These are phyloP conservation scores for Dioscorea dumetorum DNA, from an alignment of 106 monocot genomes.

Conservation along the genomic window DNA sequence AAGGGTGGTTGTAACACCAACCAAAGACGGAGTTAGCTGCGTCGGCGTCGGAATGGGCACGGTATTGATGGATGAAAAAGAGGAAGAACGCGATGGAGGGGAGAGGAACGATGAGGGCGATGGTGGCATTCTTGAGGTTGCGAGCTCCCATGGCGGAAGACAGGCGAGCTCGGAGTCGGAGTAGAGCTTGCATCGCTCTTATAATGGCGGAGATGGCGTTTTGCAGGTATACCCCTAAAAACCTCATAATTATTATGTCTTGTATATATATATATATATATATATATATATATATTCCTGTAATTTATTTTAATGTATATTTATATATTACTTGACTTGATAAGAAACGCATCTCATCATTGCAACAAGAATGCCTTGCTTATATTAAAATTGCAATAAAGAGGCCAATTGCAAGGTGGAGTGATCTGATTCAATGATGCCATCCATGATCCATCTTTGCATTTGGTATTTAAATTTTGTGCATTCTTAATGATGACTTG, in stretches of 20 bases:
- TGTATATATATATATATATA: no score
- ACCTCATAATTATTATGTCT: no score
- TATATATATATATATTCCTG: no score
- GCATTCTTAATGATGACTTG: neutral
- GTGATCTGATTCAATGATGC: neutral
- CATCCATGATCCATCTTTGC: neutral
- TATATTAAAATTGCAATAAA: no score
- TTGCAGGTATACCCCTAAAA: neutral
- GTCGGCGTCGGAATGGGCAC: constrained; percentile 2
- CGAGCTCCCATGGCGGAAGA: constrained; percentile 5
- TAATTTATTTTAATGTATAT: no score
- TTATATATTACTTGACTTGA: no score
- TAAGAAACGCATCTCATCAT: no score
- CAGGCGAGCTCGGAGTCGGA: neutral
- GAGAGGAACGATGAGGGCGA: constrained; percentile 64
- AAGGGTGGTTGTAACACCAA: constrained; percentile 63
- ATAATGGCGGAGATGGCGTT: neutral
- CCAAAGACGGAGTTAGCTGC: constrained; percentile 17
- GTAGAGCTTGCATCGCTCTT: neutral
- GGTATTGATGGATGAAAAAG: constrained; percentile 44
- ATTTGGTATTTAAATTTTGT: neutral
- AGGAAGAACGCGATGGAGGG: constrained; percentile 79
- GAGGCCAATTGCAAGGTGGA: no score
- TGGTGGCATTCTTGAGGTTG: constrained; percentile 52
- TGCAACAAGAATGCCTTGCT: no score